phyloP scores from a whole-genome alignment of 805 yeast genomes.

The Alloascoidea africana region DNA sequence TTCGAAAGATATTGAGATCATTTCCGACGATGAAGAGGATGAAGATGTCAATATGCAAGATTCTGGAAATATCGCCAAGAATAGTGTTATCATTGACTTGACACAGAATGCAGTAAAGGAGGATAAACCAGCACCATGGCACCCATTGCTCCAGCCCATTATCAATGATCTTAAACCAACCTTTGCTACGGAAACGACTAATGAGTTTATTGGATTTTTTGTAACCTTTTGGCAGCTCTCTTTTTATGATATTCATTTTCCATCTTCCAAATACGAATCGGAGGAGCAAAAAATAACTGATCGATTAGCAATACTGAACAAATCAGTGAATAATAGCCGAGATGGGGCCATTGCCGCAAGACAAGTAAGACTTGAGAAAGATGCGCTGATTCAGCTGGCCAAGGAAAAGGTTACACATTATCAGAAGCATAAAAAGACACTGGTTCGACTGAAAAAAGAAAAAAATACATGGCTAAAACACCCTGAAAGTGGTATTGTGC shows the following conservation, averaged over 20 bases:
- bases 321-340: slow-evolving; percentile 4
- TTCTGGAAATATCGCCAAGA: slow-evolving; percentile 48
- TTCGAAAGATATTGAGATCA: slow-evolving; percentile 23
- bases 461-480: slow-evolving; percentile 15
- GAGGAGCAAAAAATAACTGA: slow-evolving; percentile 27
- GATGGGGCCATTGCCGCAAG: slow-evolving; percentile 3
- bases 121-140: slow-evolving; percentile 29
- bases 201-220: slow-evolving; percentile 26
- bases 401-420: slow-evolving; percentile 30
- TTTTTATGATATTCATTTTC: slow-evolving; percentile 53
- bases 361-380: slow-evolving; percentile 4
- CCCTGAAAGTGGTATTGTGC: slow-evolving; percentile 4
- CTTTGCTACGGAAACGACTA: slow-evolving; percentile 12
- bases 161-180: slow-evolving; percentile 14
- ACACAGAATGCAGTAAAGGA: slow-evolving; percentile 22
- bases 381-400: slow-evolving; percentile 4
- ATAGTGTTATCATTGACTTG: slow-evolving; percentile 34
- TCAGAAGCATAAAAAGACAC: slow-evolving; percentile 20
- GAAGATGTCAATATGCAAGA: slow-evolving; percentile 60
- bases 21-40: slow-evolving; percentile 48
- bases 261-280: slow-evolving; percentile 30
- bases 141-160: slow-evolving; percentile 20
- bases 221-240: slow-evolving; percentile 60
- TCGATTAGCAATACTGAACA: slow-evolving; percentile 9
- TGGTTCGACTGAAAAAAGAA: slow-evolving; percentile 15